Conservation (phyloP, 805 yeast genomes). For the Lachancea fermentati region DNA sequence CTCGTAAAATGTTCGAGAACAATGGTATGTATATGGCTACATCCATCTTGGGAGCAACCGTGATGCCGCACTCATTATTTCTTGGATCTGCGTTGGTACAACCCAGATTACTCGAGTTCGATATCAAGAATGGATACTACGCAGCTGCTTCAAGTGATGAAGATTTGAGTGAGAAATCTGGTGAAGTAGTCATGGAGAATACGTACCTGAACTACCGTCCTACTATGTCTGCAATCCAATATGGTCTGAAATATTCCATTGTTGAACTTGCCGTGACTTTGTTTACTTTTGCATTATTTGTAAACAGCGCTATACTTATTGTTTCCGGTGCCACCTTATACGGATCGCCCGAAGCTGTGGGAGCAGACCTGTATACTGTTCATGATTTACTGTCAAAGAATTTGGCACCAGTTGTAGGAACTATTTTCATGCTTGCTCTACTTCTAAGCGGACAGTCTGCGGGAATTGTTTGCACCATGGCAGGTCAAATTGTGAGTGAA, state of each 20-base stretch:
- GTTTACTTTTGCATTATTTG: constrained; percentile 77
- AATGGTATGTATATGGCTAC: constrained; percentile 68
- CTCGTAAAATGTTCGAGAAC: constrained; percentile 42
- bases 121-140: constrained; percentile 50
- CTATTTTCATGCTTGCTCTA: constrained; percentile 78
- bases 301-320: constrained; percentile 75
- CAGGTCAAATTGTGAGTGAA: constrained; percentile 89
- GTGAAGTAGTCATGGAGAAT: constrained; percentile 33
- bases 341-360: constrained; percentile 61
- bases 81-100: constrained; percentile 85
- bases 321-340: constrained; percentile 77
- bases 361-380: constrained; percentile 79
- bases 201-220: constrained; percentile 56
- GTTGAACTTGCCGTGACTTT: constrained; percentile 65
- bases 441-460: constrained; percentile 85
- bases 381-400: constrained; percentile 54
- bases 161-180: not conserved
- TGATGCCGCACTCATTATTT: constrained; percentile 87
- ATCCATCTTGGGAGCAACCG: constrained; percentile 88
- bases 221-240: constrained; percentile 61
- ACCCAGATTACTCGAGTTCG: constrained; percentile 73
- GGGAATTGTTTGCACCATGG: constrained; percentile 87
- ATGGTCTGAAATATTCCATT: constrained; percentile 67
- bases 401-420: constrained; percentile 74
- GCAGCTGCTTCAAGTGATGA: constrained; percentile 16